Conservation (phyloP, 2,329 filamentous ascomycete species). For the Exophiala oligosperma region DNA sequence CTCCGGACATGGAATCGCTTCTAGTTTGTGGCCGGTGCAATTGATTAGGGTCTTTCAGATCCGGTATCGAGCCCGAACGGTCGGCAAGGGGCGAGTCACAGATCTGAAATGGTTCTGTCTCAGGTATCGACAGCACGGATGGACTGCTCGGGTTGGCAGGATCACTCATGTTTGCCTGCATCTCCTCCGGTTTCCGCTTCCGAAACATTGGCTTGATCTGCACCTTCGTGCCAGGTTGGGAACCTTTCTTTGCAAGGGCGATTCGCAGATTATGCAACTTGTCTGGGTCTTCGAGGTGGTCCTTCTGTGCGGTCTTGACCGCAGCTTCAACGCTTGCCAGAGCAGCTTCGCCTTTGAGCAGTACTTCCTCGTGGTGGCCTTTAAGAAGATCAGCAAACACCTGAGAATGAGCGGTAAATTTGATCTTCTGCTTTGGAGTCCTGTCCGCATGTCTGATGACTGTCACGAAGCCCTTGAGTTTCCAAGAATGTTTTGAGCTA, state of each 20-base stretch:
- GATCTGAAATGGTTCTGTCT: conserved; percentile 1
- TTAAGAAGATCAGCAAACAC: conserved; percentile 94
- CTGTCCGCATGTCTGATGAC: conserved; percentile 96
- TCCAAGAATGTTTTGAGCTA: conserved; percentile 90
- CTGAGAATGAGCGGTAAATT: conserved; percentile 96
- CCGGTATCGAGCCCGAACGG: conserved; percentile 7
- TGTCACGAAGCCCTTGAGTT: conserved; percentile 94
- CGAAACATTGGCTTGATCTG: conserved; percentile 99
- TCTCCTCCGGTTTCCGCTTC: conserved; percentile 72
- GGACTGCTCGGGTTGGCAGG: conserved; percentile 1
- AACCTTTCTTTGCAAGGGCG: conserved; percentile 86
- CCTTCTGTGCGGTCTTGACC: conserved; percentile 74
- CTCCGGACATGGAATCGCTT: conserved; percentile 82
- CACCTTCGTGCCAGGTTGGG: conserved; percentile 94
- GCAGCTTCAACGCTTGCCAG: conserved; percentile 85
- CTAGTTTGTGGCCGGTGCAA: conserved; percentile 57
- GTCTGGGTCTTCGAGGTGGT: conserved; percentile 77
- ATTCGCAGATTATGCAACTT: conserved; percentile 87
- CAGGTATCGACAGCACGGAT: conserved; percentile 7
- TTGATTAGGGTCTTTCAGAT: conserved; percentile 27
- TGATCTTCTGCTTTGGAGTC: conserved; percentile 98
- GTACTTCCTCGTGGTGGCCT: conserved; percentile 92
- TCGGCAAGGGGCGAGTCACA: conserved; percentile 10
- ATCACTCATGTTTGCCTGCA: conserved; percentile 8
- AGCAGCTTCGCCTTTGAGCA: conserved; percentile 88